Base-by-base conservation (phyloP, 805 yeast species). In the Nakazawaea pomicola region DNA sequence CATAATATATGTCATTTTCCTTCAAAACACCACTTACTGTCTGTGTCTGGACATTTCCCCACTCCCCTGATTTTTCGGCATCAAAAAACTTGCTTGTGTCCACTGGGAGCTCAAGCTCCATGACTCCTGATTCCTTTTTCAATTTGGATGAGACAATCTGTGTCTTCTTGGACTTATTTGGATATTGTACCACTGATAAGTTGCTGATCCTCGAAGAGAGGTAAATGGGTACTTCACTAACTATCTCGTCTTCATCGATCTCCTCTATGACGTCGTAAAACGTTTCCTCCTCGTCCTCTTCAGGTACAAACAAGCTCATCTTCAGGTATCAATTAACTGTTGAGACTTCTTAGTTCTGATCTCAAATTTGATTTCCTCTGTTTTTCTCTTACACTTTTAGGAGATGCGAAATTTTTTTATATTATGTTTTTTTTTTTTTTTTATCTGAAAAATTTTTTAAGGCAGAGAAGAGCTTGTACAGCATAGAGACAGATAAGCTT, bases 71-170 rank as follows among this genome's bases (percentile, higher is more conserved):
- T 51, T 80, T 81, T 10, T 70, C 62, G 31, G 64, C 69, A 55
- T 89, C 91, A 54, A 78, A 86, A 52, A 83, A 88, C 33, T 70
- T 71, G 5, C 65, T 52, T 0, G 86, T 83, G 40, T 83, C 83
- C 38, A 87, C 61, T 11, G 96, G 95, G 6, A 85, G 65, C 46
- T 83, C 86, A 28, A 90, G 72, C 56, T 87, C 95, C 46, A 93
- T 62, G 10, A 79, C 68, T 2, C 78, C 74, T 1, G 87, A 69
- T 20, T 70, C 64, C 1, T 74, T 74, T 53, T 89, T 91, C 45
- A 83, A 57, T 31, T 82, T 60, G 0, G 80, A 66, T 14, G 61
- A 61, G 45, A 70, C 56, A 25, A 65, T 55, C 9, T 61, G 55
- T n/a, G 68, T 65, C 6, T 50, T 54, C 33, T 62, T 61, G 8